Base-by-base conservation (phyloP, 305 asterid genomes). In the Solanum aculeatissimum region DNA sequence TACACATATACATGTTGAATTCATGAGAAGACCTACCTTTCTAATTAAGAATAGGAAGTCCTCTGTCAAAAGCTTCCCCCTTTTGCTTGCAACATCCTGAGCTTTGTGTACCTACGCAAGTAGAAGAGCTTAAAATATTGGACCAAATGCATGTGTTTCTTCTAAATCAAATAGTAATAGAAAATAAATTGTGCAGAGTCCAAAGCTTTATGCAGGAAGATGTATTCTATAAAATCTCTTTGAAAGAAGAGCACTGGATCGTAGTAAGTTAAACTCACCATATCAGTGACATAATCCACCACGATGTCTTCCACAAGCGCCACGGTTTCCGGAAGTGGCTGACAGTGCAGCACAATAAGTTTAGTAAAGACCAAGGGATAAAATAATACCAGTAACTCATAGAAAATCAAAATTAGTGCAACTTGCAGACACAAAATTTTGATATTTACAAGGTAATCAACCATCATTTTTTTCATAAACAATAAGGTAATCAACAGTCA, bases 321-420 rank as follows among this genome's bases (percentile, higher is more conserved):
- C 71, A 97, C 93, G 27, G 99, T 97, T 90, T 97, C 99, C 1
- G 97, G 98, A 86, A 94, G 96, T 29, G 98, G 99, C 97, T 96
- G 93, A 27, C 51, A 83, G 69, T 66, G 47, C 84, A 90, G 49
- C 77, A 79, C 63, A 38, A 81, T 21, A 87, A 53, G 54, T 18
- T 38, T 58, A 8, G 35, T 57, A 32, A 38, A 57, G 27, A 42
- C 63, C 62, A 82, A 25, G 70, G 43, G 60, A 72, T 62, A 42
- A 78, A 21, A 4, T 13, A 60, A 49, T 18, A 19, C 57, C 10
- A 63, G 23, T 4, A 69, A 18, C 45, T 66, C 32, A 78, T n/a
- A 16, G 7, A 66, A 51, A 25, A 74, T 19, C 51, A 29, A 14
- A 83, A 42, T 38, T 19, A 81, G 51, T n/a, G 6, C 3, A 66